A percentile compares a stretch with the other conserved stretches of the same genome.
Evolutionary conservation across 345 rosid genomes (phyloP).

Genomic region (Rhodamnia argentea): DNA sequence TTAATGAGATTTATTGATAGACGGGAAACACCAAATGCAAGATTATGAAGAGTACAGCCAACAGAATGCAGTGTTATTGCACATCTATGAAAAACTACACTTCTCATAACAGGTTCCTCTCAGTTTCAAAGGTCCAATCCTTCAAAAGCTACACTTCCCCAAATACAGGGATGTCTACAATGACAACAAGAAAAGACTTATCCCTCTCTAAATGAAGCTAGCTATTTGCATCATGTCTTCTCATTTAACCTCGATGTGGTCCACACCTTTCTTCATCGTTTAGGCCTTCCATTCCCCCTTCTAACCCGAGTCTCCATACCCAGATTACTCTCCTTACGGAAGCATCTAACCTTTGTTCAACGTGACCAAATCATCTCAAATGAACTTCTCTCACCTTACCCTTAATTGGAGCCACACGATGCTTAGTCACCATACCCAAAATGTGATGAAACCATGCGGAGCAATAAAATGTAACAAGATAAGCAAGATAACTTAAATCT

Average conservation of each 20-base stretch:
- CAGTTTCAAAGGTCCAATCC: not conserved
- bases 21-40: not conserved
- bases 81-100: not conserved
- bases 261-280: not conserved
- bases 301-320: not conserved
- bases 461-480: not conserved
- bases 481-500: not conserved
- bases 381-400: not conserved
- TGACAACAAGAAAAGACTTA: not conserved
- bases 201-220: not conserved
- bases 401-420: not conserved
- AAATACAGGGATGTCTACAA: not conserved
- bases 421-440: not conserved
- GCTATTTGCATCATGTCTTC: not conserved
- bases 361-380: not conserved
- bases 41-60: not conserved
- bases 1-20: not conserved
- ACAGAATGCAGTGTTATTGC: not conserved
- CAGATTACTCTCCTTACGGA: not conserved
- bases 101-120: not conserved
- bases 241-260: not conserved
- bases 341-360: not conserved
- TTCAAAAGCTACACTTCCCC: not conserved
- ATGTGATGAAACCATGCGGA: not conserved
- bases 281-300: not conserved